Percentiles rank a stretch among this genome's conserved stretches.
Evolutionary conservation across 2,329 filamentous ascomycete genomes (phyloP).

Genomic region (Fusarium dimerum): DNA sequence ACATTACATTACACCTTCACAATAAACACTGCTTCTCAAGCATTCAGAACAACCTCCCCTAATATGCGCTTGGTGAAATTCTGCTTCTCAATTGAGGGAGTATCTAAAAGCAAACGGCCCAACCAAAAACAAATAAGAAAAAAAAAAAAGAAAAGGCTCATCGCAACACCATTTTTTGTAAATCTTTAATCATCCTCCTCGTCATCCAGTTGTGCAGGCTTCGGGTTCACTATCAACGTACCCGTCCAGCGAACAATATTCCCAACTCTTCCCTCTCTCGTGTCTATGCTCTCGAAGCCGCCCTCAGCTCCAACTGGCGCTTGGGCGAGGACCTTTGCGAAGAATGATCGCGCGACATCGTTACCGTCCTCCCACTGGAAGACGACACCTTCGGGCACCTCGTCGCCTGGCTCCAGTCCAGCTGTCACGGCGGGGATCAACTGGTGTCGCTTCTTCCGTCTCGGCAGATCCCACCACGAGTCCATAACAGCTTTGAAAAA

Average conservation of each 20-base stretch:
- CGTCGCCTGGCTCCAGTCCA: constrained; percentile 13
- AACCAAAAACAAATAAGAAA: too few relatives aligned
- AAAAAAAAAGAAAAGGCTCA: too few relatives aligned
- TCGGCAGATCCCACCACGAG: constrained; percentile 19
- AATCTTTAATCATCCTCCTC: too few relatives aligned
- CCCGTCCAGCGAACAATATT: constrained; percentile 10
- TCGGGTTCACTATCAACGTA: constrained; percentile 5
- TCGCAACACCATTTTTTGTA: too few relatives aligned
- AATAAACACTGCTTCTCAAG: too few relatives aligned
- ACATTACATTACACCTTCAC: too few relatives aligned
- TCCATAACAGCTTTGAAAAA: constrained; percentile 14
- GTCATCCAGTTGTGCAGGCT: neutral
- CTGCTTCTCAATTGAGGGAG: too few relatives aligned
- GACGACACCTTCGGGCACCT: constrained; percentile 11
- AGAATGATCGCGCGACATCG: constrained; percentile 11
- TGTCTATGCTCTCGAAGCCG: constrained; percentile 17
- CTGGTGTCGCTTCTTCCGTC: constrained; percentile 14
- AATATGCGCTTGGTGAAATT: too few relatives aligned
- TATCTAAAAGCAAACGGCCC: too few relatives aligned
- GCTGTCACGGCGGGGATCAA: constrained; percentile 5
- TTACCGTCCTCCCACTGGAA: constrained; percentile 17
- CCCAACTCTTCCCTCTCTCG: constrained; percentile 12
- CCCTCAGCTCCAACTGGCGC: constrained; percentile 9
- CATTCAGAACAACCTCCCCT: too few relatives aligned
- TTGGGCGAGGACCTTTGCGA: constrained; percentile 16